Evolutionary conservation across 768 basidiomycete genomes (phyloP), one percentile per base, ranked within the genome.

Genomic region (Serendipita sp.): DNA sequence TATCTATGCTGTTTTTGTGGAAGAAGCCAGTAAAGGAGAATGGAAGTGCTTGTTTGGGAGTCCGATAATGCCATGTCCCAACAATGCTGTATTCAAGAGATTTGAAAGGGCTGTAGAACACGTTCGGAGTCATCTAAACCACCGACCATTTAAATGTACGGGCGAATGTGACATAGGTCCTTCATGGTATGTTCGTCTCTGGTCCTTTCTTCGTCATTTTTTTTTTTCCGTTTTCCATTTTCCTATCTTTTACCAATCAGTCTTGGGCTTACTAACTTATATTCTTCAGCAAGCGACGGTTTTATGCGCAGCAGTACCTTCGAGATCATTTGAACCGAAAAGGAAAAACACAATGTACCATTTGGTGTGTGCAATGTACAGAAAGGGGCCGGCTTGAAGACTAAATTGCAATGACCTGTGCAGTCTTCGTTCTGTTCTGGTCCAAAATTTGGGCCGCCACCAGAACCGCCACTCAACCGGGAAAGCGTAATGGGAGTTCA

Each of bases 11-110:
- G 16, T 52, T 32, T 52, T 52, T 32, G 32, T 52, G 7, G 48
- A 52, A 16, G 48, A 52, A 16, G 10, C n/a, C 32, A 52, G 10
- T 23, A 52, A n/a, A 16, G 48, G 48, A 18, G 32, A 52, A n/a
- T 52, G 48, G 48, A 52, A n/a, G n/a, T 52, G 48, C 16, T 52
- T 52, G 48, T 52, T 52, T 52, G 48, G 48, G n/a, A 52, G 32
- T 16, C 7, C 8, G 7, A n/a, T 32, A n/a, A 23, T 32, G 32
- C 48, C 48, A 10, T 52, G 48, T 52, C 48, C 48, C 18, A 52
- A 52, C 16, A 52, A 52, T 16, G 48, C 48, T 10, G 48, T 52
- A 52, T 52, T 52, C 48, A 52, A 52, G 48, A 18, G 48, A 16
- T 52, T 52, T n/a, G 48, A 52, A 52, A 5, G 48, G 32, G 48